These are phyloP conservation scores for Furcasterigmium sp. DNA, from an alignment of 2,329 filamentous ascomycete genomes.

Conservation along the genomic window DNA sequence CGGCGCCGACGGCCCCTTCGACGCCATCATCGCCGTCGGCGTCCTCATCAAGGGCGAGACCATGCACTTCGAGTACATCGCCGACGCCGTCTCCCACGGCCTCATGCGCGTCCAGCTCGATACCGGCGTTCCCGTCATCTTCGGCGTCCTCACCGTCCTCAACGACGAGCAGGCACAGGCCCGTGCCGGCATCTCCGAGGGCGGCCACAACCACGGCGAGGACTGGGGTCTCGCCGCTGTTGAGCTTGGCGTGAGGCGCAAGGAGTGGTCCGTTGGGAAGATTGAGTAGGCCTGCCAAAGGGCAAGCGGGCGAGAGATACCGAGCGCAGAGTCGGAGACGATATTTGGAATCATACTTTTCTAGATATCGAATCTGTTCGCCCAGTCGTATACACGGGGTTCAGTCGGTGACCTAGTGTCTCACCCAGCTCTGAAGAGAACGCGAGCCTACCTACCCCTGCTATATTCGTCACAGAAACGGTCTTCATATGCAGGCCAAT, in stretches of 20 bases:
- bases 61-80: slow-evolving; percentile 99
- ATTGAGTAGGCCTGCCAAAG: slow-evolving; percentile 41
- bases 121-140: slow-evolving; percentile 81
- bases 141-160: slow-evolving; percentile 86
- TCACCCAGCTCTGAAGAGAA: too few relatives aligned
- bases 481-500: too few relatives aligned
- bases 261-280: slow-evolving; percentile 72
- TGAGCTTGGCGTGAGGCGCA: slow-evolving; percentile 85
- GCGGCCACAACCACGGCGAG: slow-evolving; percentile 86
- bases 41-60: slow-evolving; percentile 98
- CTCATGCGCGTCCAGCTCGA: slow-evolving; percentile 94
- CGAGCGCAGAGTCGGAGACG: too few relatives aligned
- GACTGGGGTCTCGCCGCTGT: slow-evolving; percentile 95
- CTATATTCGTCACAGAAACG: too few relatives aligned
- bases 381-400: too few relatives aligned
- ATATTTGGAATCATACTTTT: too few relatives aligned
- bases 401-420: too few relatives aligned
- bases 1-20: slow-evolving; percentile 62
- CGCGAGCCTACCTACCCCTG: too few relatives aligned
- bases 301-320: too few relatives aligned
- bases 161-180: slow-evolving; percentile 82
- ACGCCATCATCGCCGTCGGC: slow-evolving; percentile 91
- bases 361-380: too few relatives aligned
- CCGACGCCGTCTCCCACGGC: slow-evolving; percentile 83
- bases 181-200: slow-evolving; percentile 67